Evolutionary conservation across 805 yeast species (phyloP).

Genomic region (Cyberlindnera japonica): DNA sequence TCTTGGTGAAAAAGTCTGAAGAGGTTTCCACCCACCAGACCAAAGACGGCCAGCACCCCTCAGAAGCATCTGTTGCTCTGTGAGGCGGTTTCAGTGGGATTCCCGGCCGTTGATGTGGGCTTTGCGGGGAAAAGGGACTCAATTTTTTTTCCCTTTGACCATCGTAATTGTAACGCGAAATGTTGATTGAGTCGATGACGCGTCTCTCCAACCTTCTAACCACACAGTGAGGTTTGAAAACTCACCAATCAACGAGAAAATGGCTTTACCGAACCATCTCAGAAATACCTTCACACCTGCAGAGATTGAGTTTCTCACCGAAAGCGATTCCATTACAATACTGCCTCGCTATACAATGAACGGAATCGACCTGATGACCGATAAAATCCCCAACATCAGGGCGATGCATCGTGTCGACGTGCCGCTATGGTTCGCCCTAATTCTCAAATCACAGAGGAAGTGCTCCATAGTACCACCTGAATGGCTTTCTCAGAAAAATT

Average conservation of each 20-base stretch:
- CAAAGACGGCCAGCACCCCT: too few relatives aligned
- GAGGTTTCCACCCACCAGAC: too few relatives aligned
- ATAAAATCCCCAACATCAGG: conserved; percentile 52
- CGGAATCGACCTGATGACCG: conserved; percentile 59
- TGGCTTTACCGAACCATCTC: conserved; percentile 61
- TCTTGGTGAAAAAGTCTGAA: not conserved
- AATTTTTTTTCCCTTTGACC: too few relatives aligned
- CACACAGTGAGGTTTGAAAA: too few relatives aligned
- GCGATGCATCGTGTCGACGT: conserved; percentile 68
- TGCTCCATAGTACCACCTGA: conserved; percentile 82
- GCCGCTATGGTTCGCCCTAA: conserved; percentile 85
- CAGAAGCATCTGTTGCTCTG: too few relatives aligned
- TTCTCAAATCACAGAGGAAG: conserved; percentile 78
- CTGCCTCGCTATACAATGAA: conserved; percentile 76
- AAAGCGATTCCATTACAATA: conserved; percentile 67
- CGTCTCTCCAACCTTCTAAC: not conserved
- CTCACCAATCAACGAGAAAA: too few relatives aligned
- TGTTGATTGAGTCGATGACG: too few relatives aligned
- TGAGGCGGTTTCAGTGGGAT: too few relatives aligned
- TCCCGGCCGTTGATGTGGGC: too few relatives aligned
- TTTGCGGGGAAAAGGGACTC: too few relatives aligned
- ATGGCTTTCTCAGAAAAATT: conserved; percentile 63
- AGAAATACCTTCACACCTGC: conserved; percentile 62
- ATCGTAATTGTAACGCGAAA: too few relatives aligned
- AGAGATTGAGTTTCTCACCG: conserved; percentile 82